These are phyloP conservation scores for Penicillium silybi DNA, from an alignment of 495 filamentous ascomycete genomes.

Conservation along the genomic window DNA sequence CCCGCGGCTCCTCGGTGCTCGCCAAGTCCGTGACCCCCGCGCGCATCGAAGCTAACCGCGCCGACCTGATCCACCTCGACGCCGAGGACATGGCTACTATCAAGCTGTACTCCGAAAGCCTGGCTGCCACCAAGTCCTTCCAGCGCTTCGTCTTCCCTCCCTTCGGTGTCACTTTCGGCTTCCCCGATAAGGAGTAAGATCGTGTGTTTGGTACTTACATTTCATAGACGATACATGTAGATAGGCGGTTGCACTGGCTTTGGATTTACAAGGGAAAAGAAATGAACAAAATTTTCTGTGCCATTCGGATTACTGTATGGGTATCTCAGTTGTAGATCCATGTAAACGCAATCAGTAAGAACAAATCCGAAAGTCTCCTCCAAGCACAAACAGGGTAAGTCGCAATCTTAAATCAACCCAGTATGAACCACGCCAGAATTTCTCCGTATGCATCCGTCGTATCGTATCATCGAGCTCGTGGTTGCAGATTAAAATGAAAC, in stretches of 20 bases:
- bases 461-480: background rate
- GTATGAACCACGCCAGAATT: background rate
- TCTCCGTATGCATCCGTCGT: background rate
- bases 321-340: too few relatives aligned
- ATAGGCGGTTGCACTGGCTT: background rate
- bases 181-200: constrained; percentile 62
- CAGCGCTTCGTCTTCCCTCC: constrained; percentile 73
- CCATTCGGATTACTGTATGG: background rate
- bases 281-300: background rate
- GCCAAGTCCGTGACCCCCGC: constrained; percentile 75
- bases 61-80: constrained; percentile 61
- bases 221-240: background rate
- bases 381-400: background rate
- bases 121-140: constrained; percentile 57
- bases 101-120: constrained; percentile 52
- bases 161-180: constrained; percentile 73
- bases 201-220: background rate
- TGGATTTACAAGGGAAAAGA: background rate
- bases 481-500: background rate
- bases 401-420: background rate
- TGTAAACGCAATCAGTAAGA: too few relatives aligned
- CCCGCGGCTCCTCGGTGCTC: constrained; percentile 68
- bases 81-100: constrained; percentile 62
- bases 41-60: constrained; percentile 69
- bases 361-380: too few relatives aligned